Base-by-base conservation (phyloP, 2,329 filamentous ascomycete genomes). In the Penicillium sp. region DNA sequence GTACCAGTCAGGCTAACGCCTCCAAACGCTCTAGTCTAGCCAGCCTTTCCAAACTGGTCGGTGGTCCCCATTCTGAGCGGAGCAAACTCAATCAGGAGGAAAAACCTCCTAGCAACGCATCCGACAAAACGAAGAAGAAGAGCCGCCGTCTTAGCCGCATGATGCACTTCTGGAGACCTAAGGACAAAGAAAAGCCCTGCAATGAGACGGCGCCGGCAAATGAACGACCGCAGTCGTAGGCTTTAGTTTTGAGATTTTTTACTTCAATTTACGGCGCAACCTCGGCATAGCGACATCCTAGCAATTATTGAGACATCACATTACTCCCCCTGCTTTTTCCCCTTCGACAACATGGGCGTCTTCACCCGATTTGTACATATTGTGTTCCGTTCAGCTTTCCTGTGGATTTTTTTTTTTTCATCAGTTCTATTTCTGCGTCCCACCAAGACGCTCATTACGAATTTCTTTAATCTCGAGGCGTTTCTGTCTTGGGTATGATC, bases 141-240 rank as follows among this genome's bases (percentile, higher is more conserved):
- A 69, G 70, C 38, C 73, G 73, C 53, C 71, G 77, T 48, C 73
- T 80, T 35, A 79, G 76, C 62, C 76, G 77, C 50, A 63, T 80
- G 42, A 76, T 80, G 72, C 73, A 77, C 57, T 80, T 80, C 60
- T 80, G 78, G 78, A 76, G 75, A 63, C 66, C 70, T 25, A 80
- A 77, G 62, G 78, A 79, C 49, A 79, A 77, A 57, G 69, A 74
- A 42, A 73, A 70, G 61, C 31, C 61, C 38, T 53, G 57, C 33
- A 60, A 60, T 33, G 57, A 63, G 50, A 38, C 56, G 38, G 38
- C 59, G 49, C 56, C 59, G 36, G 47, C 66, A 54, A 48, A 55
- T 10, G 64, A 71, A 56, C 56, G 50, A 53, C 61, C 59, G 53
- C 58, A 64, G 61, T 62, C 64, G 35, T 63, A 58, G 58, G 28